A percentile compares a stretch with the other conserved stretches of the same genome.
phyloP scores from a whole-genome alignment of 805 yeast species.

The Candida gorgasii region DNA sequence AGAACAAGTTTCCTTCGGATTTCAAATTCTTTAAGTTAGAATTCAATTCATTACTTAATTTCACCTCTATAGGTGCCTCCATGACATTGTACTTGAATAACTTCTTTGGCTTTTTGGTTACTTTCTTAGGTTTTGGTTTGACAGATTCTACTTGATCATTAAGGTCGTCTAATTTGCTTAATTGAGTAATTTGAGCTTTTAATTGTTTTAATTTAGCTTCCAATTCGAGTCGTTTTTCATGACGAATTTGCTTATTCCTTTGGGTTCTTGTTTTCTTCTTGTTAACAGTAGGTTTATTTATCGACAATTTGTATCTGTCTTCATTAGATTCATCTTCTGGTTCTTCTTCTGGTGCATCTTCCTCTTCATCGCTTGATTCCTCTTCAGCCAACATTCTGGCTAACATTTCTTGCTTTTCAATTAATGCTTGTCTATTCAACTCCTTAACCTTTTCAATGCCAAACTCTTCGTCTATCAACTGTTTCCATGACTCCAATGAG shows the following conservation, averaged over 20 bases:
- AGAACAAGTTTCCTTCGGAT: slow-evolving; percentile 87
- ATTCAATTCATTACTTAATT: slow-evolving; percentile 83
- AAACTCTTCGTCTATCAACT: slow-evolving; percentile 66
- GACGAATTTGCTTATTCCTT: slow-evolving; percentile 69
- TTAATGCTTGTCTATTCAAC: slow-evolving; percentile 58
- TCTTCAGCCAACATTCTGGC: slow-evolving; percentile 60
- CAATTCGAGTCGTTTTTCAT: slow-evolving; percentile 57
- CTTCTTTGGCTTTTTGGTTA: slow-evolving; percentile 31
- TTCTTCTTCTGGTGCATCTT: slow-evolving; percentile 38
- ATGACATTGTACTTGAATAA: slow-evolving; percentile 45
- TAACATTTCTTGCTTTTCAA: slow-evolving; percentile 64
- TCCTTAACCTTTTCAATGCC: slow-evolving; percentile 66
- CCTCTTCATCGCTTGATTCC: slow-evolving; percentile 39
- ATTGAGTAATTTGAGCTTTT: slow-evolving; percentile 59
- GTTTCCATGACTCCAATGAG: slow-evolving; percentile 77
- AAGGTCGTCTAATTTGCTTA: slow-evolving; percentile 42
- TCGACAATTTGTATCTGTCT: slow-evolving; percentile 52
- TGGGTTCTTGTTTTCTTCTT: slow-evolving; percentile 77
- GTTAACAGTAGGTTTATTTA: slow-evolving; percentile 65
- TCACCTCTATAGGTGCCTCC: slow-evolving; percentile 63
- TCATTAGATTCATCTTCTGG: slow-evolving; percentile 28
- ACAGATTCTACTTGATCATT: slow-evolving; percentile 21
- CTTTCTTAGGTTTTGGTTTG: slow-evolving; percentile 16
- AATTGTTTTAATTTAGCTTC: slow-evolving; percentile 58
- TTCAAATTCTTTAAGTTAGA: slow-evolving; percentile 80